These are phyloP conservation scores for Arabis hirsuta DNA, from an alignment of 345 rosid genomes.

Conservation along the genomic window DNA sequence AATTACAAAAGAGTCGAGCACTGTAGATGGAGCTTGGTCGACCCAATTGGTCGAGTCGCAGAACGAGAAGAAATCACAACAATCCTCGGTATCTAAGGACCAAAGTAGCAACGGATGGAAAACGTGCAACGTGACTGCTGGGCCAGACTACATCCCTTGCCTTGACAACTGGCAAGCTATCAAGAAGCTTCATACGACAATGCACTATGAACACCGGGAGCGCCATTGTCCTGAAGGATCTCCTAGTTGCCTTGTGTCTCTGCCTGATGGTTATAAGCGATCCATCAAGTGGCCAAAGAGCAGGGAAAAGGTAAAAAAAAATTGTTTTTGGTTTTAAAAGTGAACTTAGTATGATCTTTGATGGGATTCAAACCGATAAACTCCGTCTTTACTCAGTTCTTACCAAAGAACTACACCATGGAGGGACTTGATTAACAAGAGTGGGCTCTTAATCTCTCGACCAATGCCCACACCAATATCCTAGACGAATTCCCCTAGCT, in stretches of 20 bases:
- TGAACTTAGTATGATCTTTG: slow-evolving; percentile 18
- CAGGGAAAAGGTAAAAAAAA: slow-evolving; percentile 84
- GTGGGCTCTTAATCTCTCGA: neutral
- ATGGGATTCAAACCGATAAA: neutral
- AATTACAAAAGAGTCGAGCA: slow-evolving; percentile 57
- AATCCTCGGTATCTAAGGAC: slow-evolving; percentile 48
- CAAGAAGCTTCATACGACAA: slow-evolving; percentile 65
- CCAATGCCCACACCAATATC: neutral
- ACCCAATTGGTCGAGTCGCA: slow-evolving; percentile 79
- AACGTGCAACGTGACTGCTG: slow-evolving; percentile 82
- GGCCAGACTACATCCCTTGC: slow-evolving; percentile 95
- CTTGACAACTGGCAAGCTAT: slow-evolving; percentile 84
- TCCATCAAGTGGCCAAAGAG: slow-evolving; percentile 88
- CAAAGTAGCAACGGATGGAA: slow-evolving; percentile 62
- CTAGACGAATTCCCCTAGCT: neutral
- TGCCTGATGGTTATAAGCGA: slow-evolving; percentile 73
- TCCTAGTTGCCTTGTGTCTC: slow-evolving; percentile 82
- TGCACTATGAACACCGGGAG: slow-evolving; percentile 90
- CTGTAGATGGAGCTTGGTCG: slow-evolving; percentile 62
- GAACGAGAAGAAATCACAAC: slow-evolving; percentile 76
- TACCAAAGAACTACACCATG: neutral
- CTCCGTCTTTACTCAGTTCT: neutral
- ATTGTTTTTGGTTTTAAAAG: slow-evolving; percentile 47
- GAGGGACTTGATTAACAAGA: neutral
- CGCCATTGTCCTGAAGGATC: slow-evolving; percentile 88